Percentiles rank a stretch among this genome's conserved stretches.
Conservation (phyloP, 305 asterid species). For the Solanum hybrid region DNA sequence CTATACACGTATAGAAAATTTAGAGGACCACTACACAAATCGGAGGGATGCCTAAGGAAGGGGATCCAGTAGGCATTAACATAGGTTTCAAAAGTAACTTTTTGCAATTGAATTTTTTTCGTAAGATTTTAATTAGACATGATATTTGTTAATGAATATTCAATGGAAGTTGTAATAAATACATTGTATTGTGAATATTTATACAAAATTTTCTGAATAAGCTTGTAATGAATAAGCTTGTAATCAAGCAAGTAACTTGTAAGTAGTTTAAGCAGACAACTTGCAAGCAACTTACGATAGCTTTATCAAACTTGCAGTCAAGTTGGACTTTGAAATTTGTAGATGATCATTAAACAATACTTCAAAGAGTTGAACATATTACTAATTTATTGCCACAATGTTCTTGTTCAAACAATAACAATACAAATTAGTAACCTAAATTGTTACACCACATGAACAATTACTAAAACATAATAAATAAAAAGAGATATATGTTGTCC, state of each 20-base stretch:
- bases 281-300: neutral
- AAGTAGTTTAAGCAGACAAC: neutral
- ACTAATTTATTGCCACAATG: neutral
- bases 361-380: neutral
- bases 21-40: no score
- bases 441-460: neutral
- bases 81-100: neutral
- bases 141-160: no score
- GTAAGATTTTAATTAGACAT: neutral
- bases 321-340: neutral
- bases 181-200: neutral
- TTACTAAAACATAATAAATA: neutral
- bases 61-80: neutral
- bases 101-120: neutral
- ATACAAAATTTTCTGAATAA: no score
- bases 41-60: no score
- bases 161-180: no score
- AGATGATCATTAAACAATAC: neutral
- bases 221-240: no score
- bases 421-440: neutral
- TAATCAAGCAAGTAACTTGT: neutral
- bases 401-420: neutral
- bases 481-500: neutral
- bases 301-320: neutral
- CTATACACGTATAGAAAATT: no score